phyloP scores from a whole-genome alignment of 1,139 yeast species.

The Blastobotrys petasosporus region DNA sequence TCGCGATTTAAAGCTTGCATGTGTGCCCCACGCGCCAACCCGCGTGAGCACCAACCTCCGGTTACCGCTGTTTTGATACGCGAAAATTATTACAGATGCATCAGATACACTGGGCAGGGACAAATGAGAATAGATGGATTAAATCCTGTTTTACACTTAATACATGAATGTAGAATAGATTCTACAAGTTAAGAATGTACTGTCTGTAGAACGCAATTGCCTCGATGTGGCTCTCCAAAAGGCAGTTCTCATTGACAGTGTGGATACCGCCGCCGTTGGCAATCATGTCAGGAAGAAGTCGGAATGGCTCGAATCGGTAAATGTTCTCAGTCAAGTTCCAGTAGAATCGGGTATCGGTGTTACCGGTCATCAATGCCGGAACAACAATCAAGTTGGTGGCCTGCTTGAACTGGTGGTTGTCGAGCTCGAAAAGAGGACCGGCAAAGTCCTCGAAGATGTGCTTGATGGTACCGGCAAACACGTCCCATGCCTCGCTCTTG shows the following conservation, averaged over 20 bases:
- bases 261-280: slow-evolving; percentile 34
- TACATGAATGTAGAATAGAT: no score
- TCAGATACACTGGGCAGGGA: no score
- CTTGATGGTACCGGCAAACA: slow-evolving; percentile 52
- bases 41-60: no score
- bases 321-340: slow-evolving; percentile 71
- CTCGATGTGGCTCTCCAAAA: slow-evolving; percentile 49
- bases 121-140: no score
- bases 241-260: slow-evolving; percentile 54
- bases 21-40: no score
- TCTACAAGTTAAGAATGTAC: slow-evolving; percentile 36
- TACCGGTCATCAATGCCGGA: slow-evolving; percentile 69
- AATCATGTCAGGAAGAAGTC: slow-evolving; percentile 11
- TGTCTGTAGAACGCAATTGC: slow-evolving; percentile 56
- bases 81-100: no score
- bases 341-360: slow-evolving; percentile 78
- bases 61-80: no score
- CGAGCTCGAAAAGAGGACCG: slow-evolving; percentile 13
- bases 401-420: slow-evolving; percentile 1
- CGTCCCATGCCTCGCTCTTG: slow-evolving; percentile 46
- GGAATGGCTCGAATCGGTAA: slow-evolving; percentile 53
- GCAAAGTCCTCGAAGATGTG: slow-evolving; percentile 52
- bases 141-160: no score
- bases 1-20: no score
- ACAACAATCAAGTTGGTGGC: slow-evolving; percentile 41